phyloP scores from a whole-genome alignment of 192 early-diverging fungal species.

The Backusella circina region DNA sequence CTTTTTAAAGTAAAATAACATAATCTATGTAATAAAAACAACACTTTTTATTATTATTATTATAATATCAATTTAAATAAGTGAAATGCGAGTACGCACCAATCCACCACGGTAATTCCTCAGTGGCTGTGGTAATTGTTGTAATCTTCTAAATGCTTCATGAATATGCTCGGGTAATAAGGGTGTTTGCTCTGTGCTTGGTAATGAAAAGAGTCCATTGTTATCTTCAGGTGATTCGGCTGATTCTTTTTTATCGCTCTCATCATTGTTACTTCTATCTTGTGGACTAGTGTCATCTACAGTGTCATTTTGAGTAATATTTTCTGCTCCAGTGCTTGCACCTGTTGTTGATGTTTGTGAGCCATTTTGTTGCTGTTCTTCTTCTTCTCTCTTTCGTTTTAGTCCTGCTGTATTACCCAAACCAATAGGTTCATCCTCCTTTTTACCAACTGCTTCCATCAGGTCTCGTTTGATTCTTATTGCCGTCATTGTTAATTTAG shows the following conservation, averaged over 20 bases:
- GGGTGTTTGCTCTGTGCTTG: slow-evolving; percentile 77
- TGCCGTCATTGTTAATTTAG: slow-evolving; percentile 84
- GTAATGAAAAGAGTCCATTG: slow-evolving; percentile 72
- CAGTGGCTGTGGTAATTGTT: slow-evolving; percentile 68
- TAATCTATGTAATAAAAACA: background rate
- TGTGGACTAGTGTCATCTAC: background rate
- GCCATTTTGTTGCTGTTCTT: background rate
- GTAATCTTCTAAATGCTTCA: slow-evolving; percentile 88
- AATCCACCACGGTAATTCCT: slow-evolving; percentile 77
- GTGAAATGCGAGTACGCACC: slow-evolving; percentile 63
- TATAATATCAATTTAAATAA: slow-evolving; percentile 52
- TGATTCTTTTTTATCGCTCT: background rate
- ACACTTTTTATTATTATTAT: background rate
- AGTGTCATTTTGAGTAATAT: background rate
- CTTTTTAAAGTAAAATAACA: background rate
- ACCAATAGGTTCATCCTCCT: slow-evolving; percentile 13
- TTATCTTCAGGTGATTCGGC: slow-evolving; percentile 34
- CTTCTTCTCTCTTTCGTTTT: slow-evolving; percentile 9
- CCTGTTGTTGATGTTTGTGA: background rate
- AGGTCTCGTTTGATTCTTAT: slow-evolving; percentile 71
- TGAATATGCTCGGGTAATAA: slow-evolving; percentile 85
- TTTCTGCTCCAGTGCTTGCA: background rate
- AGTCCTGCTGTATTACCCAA: background rate
- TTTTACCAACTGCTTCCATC: slow-evolving; percentile 34
- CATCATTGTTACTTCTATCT: background rate